phyloP scores from a whole-genome alignment of 1,284 basidiomycete genomes.

The Exsudoporus floridanus region DNA sequence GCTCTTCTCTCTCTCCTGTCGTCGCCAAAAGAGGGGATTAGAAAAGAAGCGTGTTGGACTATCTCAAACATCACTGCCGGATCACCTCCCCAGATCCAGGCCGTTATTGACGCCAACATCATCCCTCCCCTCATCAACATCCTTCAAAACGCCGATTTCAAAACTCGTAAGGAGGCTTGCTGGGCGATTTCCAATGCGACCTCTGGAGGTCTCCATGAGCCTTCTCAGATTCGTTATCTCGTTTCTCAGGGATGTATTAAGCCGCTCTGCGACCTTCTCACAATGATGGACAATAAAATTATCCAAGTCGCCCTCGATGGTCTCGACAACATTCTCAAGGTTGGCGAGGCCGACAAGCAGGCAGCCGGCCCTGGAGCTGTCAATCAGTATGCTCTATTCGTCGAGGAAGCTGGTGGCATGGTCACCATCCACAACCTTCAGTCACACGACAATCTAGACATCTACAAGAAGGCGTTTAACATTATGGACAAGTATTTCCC shows the following conservation, averaged over 20 bases:
- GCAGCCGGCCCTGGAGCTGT: slow-evolving; percentile 79
- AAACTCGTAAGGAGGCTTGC: slow-evolving; percentile 99
- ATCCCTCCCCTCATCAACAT: slow-evolving; percentile 99
- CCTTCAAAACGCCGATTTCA: slow-evolving; percentile 96
- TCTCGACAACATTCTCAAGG: slow-evolving; percentile 97
- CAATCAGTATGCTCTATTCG: slow-evolving; percentile 93
- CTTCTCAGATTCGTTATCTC: slow-evolving; percentile 96
- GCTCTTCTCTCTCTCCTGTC: slow-evolving; percentile 91
- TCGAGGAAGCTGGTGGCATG: slow-evolving; percentile 99
- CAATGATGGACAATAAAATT: slow-evolving; percentile 99
- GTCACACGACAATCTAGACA: slow-evolving; percentile 99
- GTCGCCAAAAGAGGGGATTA: slow-evolving; percentile 94
- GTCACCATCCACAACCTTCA: slow-evolving; percentile 98
- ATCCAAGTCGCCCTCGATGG: slow-evolving; percentile 98
- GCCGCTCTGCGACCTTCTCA: slow-evolving; percentile 93
- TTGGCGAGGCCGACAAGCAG: slow-evolving; percentile 95
- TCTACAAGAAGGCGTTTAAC: slow-evolving; percentile 99
- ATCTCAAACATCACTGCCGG: slow-evolving; percentile 99
- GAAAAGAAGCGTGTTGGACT: slow-evolving; percentile 99
- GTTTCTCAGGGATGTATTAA: slow-evolving; percentile 98
- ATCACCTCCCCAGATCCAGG: slow-evolving; percentile 93
- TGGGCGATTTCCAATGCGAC: slow-evolving; percentile 99
- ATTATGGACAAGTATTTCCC: slow-evolving; percentile 98
- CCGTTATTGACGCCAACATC: slow-evolving; percentile 86
- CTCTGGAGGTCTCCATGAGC: slow-evolving; percentile 95